phyloP scores from a whole-genome alignment of 2,329 filamentous ascomycete species.

The Diaporthe ilicicola region DNA sequence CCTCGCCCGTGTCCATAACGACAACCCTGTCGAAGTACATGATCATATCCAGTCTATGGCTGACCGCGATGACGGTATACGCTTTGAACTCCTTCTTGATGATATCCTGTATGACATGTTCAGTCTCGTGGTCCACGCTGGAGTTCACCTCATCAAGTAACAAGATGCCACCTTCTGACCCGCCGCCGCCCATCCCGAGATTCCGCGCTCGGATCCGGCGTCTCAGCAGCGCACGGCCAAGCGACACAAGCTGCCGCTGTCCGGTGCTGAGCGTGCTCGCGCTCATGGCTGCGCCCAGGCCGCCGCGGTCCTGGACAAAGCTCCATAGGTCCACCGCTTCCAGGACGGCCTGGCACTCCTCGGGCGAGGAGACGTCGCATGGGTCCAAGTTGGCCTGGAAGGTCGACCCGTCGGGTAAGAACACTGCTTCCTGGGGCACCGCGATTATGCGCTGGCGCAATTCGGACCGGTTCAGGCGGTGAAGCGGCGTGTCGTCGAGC shows the following conservation, averaged over 20 bases:
- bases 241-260: conserved; percentile 51
- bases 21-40: conserved; percentile 41
- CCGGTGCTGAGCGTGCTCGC: conserved; percentile 62
- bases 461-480: conserved; percentile 48
- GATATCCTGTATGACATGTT: conserved; percentile 39
- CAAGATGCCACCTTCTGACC: conserved; percentile 39
- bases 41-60: conserved; percentile 42
- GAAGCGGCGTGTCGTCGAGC: conserved; percentile 52
- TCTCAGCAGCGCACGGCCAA: conserved; percentile 40
- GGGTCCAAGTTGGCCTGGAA: conserved; percentile 55
- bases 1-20: conserved; percentile 39
- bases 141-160: conserved; percentile 39
- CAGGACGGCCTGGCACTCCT: conserved; percentile 47
- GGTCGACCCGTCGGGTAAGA: conserved; percentile 54
- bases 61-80: conserved; percentile 42
- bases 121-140: conserved; percentile 42
- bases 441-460: conserved; percentile 59
- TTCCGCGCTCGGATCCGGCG: conserved; percentile 37
- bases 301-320: conserved; percentile 46
- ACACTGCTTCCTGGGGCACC: conserved; percentile 62
- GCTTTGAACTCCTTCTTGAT: conserved; percentile 38
- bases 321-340: conserved; percentile 45
- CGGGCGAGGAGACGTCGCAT: conserved; percentile 39
- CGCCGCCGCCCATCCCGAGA: conserved; percentile 35
- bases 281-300: conserved; percentile 49